A percentile compares a stretch with the other conserved stretches of the same genome.
These are phyloP conservation scores for Eucalyptus marginata DNA, from an alignment of 345 rosid genomes.

Conservation along the genomic window DNA sequence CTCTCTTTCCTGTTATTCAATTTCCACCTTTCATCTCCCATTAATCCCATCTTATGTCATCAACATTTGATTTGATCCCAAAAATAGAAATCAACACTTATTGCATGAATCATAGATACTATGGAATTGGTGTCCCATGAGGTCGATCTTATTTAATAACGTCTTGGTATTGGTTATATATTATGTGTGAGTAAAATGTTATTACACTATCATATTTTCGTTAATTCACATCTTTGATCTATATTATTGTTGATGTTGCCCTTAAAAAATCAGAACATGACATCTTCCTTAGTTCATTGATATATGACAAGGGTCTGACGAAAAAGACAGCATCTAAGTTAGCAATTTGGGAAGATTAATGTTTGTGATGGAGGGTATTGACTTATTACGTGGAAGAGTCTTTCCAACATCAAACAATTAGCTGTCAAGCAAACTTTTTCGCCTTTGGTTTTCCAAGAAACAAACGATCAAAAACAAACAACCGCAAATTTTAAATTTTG, in stretches of 20 bases:
- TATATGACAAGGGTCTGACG: neutral
- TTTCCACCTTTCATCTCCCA: neutral
- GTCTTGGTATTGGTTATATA: neutral
- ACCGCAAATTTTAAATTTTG: neutral
- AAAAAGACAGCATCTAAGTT: neutral
- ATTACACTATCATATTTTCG: neutral
- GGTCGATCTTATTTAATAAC: too few relatives aligned
- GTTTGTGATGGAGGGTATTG: neutral
- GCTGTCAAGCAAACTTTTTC: neutral
- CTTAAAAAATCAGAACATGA: neutral
- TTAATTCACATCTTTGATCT: neutral
- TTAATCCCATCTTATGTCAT: neutral
- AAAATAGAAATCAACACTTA: neutral
- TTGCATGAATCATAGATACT: neutral
- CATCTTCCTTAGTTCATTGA: too few relatives aligned
- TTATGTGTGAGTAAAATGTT: neutral
- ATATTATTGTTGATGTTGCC: neutral
- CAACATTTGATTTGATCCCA: neutral
- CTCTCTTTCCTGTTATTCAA: too few relatives aligned
- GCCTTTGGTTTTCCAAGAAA: too few relatives aligned
- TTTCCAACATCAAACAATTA: neutral
- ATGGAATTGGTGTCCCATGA: neutral
- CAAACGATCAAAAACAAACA: neutral
- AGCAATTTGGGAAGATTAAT: neutral
- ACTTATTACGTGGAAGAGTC: neutral